Base-by-base conservation (phyloP, 257 asterid species). In the Sherardia arvensis region DNA sequence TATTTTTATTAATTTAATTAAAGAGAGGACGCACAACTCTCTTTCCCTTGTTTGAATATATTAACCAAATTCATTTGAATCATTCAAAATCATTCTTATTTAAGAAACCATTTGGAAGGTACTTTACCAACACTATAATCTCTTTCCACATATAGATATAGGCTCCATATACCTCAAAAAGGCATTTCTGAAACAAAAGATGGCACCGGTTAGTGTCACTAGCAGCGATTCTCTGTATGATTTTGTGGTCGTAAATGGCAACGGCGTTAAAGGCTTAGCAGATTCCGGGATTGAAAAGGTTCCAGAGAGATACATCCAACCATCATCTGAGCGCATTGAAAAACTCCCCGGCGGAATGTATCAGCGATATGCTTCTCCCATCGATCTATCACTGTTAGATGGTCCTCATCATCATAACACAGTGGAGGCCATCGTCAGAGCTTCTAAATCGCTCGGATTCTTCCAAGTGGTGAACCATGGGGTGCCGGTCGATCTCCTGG, bases 381-480 rank as follows among this genome's bases (percentile, higher is more conserved):
- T 72, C 61, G 81, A 76, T 61, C 47, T 76, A 72, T 76, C 75
- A 25, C 54, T 55, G 45, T 62, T 70, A 0, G 73, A 78, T 48
- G 73, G 75, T 7, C 76, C 76, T 26, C 30, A 71, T 34, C 80
- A 71, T 22, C 71, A 66, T 25, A 64, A 74, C 33, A 73, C 71
- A 40, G 83, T 54, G 34, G 71, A 60, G 14, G 73, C 71, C 51
- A 66, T 78, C 21, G 57, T 58, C 28, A 58, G 21, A 54, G 77
- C 83, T 6, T 79, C 83, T 5, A 71, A 71, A 64, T 68, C 69
- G 30, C 60, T 78, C 1, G 83, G 76, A 7, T 78, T 78, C 28
- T 71, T 78, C 69, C 80, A 74, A 59, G 77, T 74, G 26, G 47
- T 78, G n/a, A 78, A 78, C 65, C 80, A 78, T 51, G 80, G 78